phyloP scores from a whole-genome alignment of 441 rosid genomes.

The Corymbia calophylla region DNA sequence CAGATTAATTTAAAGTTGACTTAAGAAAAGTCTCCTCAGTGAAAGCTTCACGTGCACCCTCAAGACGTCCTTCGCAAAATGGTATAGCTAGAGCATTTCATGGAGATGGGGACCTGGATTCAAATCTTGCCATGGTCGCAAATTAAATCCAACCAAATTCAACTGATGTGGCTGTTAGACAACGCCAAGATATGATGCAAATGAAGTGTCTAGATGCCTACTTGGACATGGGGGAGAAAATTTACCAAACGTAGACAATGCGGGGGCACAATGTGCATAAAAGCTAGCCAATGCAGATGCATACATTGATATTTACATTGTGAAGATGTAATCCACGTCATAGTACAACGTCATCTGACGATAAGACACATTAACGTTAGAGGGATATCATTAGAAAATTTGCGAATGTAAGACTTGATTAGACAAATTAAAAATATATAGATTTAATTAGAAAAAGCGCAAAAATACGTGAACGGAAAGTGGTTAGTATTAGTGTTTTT shows the following conservation, averaged over 20 bases:
- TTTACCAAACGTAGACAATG: too few relatives aligned
- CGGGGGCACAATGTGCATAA: neutral
- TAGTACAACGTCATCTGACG: too few relatives aligned
- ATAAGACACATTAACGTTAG: too few relatives aligned
- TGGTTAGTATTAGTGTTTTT: too few relatives aligned
- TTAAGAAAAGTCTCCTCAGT: neutral
- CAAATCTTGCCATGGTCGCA: neutral
- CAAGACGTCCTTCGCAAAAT: neutral
- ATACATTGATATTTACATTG: too few relatives aligned
- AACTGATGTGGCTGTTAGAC: neutral
- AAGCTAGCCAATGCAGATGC: neutral
- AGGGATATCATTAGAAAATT: neutral
- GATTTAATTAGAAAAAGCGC: too few relatives aligned
- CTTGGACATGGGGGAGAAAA: neutral
- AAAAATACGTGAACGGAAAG: too few relatives aligned
- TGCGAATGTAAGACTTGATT: too few relatives aligned
- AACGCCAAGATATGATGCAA: neutral
- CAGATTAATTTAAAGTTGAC: neutral
- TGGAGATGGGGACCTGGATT: neutral
- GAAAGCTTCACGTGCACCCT: neutral
- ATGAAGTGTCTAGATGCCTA: neutral
- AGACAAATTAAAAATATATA: too few relatives aligned
- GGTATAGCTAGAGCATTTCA: neutral
- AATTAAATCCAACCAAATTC: neutral
- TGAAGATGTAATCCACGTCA: neutral